Evolutionary conservation across 495 filamentous ascomycete genomes (phyloP).

Genomic region (Jackrogersella multiformis): DNA sequence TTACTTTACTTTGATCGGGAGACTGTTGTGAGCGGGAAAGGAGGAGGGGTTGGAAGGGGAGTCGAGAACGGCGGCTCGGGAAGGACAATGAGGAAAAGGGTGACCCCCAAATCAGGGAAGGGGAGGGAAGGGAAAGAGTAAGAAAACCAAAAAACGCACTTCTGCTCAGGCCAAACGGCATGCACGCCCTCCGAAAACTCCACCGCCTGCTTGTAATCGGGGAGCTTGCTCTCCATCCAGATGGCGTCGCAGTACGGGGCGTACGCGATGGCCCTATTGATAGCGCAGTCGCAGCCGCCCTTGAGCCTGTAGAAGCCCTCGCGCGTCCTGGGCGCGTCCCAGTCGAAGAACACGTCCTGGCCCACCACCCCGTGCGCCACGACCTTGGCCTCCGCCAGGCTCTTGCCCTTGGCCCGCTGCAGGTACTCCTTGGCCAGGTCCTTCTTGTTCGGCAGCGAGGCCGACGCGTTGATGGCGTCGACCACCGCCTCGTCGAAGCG

Average conservation of each 20-base stretch:
- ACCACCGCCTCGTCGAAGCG: constrained; percentile 90
- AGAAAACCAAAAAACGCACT: constrained; percentile 65
- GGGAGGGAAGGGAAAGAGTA: neutral
- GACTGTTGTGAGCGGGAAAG: too few species aligned
- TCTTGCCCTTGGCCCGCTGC: constrained; percentile 77
- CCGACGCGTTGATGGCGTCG: constrained; percentile 74
- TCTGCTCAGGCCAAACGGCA: constrained; percentile 93
- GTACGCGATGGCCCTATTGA: constrained; percentile 91
- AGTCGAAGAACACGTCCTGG: constrained; percentile 87
- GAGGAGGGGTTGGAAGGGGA: too few species aligned
- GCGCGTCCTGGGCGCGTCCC: constrained; percentile 88
- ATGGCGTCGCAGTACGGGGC: constrained; percentile 94
- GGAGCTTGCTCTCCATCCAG: constrained; percentile 99
- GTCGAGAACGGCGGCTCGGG: too few species aligned
- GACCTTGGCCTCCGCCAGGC: constrained; percentile 81
- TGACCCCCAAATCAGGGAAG: too few species aligned
- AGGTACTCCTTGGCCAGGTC: constrained; percentile 72
- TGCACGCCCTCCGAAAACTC: constrained; percentile 96
- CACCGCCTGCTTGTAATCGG: constrained; percentile 90
- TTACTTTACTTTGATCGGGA: too few species aligned
- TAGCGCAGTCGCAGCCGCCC: constrained; percentile 89
- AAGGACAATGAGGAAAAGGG: neutral
- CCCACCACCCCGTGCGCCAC: constrained; percentile 84
- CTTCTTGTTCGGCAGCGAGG: constrained; percentile 70
- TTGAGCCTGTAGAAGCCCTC: constrained; percentile 94